phyloP scores from a whole-genome alignment of 805 yeast species.

The Hanseniaspora pseudoguilliermondii region DNA sequence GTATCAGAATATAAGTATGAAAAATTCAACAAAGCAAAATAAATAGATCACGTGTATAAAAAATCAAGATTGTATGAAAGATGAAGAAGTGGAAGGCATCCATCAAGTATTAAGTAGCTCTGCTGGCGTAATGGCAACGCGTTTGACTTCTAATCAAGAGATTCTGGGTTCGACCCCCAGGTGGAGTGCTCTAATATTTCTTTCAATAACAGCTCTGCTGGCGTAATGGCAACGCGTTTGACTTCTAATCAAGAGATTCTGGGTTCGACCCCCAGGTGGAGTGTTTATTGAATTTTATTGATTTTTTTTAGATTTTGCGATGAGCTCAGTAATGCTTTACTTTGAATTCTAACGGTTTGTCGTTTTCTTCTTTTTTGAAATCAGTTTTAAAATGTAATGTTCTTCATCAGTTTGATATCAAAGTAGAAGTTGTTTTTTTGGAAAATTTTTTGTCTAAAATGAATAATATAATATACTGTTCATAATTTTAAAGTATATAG shows the following conservation, averaged over 20 bases:
- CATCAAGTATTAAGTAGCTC: conserved; percentile 7
- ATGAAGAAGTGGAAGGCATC: too few species aligned
- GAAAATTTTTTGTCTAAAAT: too few species aligned
- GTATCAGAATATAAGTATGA: too few species aligned
- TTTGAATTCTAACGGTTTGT: too few species aligned
- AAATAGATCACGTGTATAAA: background rate
- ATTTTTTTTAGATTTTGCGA: too few species aligned
- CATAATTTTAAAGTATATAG: background rate
- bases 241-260: conserved; percentile 44
- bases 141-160: conserved; percentile 46
- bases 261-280: conserved; percentile 48
- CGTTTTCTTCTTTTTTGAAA: too few species aligned
- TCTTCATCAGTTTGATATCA: too few species aligned
- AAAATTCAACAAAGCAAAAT: too few species aligned
- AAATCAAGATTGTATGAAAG: background rate
- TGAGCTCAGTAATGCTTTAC: too few species aligned
- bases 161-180: conserved; percentile 47
- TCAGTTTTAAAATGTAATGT: too few species aligned
- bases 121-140: conserved; percentile 44
- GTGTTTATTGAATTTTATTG: conserved; percentile 20
- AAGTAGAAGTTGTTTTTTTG: too few species aligned
- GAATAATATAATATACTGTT: too few species aligned
- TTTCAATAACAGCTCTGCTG: conserved; percentile 32
- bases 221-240: conserved; percentile 49
- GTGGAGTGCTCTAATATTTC: conserved; percentile 16